A percentile compares a stretch with the other conserved stretches of the same genome.
phyloP scores from a whole-genome alignment of 2,329 filamentous ascomycete species.

The Rhynchosporium secalis region DNA sequence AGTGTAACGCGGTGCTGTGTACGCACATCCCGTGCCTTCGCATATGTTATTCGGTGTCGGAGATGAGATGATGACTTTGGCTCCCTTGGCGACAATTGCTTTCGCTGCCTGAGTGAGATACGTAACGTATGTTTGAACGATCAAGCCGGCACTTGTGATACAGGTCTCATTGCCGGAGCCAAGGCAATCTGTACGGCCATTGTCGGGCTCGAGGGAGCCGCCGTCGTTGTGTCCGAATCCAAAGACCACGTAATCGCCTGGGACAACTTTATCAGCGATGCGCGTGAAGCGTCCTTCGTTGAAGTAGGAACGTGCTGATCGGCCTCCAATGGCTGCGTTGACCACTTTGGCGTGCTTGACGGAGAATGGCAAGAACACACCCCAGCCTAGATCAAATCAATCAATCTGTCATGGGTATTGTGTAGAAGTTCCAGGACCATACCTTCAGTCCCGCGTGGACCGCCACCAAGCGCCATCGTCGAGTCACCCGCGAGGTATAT shows the following conservation, averaged over 20 bases:
- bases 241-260: conserved; percentile 53
- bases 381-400: conserved; percentile 55
- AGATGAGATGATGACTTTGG: conserved; percentile 57
- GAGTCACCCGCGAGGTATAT: conserved; percentile 61
- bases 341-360: conserved; percentile 50
- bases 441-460: conserved; percentile 46
- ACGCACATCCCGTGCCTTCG: conserved; percentile 53
- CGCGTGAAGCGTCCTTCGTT: conserved; percentile 64
- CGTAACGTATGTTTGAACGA: conserved; percentile 37
- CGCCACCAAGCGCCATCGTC: conserved; percentile 56
- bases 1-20: conserved; percentile 54
- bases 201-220: conserved; percentile 55
- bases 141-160: conserved; percentile 50
- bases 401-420: conserved; percentile 4
- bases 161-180: conserved; percentile 49
- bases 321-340: conserved; percentile 66
- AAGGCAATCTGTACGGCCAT: conserved; percentile 60
- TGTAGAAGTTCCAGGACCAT: conserved; percentile 18
- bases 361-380: conserved; percentile 56
- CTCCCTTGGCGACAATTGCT: conserved; percentile 52
- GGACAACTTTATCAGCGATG: conserved; percentile 48
- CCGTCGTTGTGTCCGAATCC: conserved; percentile 70
- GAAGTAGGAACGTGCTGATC: conserved; percentile 65
- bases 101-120: conserved; percentile 35
- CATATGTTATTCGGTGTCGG: conserved; percentile 66